These are phyloP conservation scores for Escovopsis sp. DNA, from an alignment of 2,329 filamentous ascomycete species.

Conservation along the genomic window DNA sequence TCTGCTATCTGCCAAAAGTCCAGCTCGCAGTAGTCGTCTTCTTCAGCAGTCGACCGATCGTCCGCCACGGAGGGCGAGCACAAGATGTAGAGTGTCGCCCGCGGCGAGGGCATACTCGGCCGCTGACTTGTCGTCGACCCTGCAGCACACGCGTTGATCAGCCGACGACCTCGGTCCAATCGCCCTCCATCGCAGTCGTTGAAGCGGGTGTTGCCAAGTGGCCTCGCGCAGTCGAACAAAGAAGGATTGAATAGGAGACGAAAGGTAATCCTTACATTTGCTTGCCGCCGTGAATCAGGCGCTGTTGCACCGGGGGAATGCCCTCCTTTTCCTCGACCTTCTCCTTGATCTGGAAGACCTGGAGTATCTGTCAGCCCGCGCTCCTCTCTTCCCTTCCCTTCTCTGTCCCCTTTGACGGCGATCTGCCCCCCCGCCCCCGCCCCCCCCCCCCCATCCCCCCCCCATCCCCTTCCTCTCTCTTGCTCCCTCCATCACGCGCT, in stretches of 20 bases:
- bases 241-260: neutral
- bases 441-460: too few species aligned
- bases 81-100: conserved; percentile 85
- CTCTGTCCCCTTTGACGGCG: neutral
- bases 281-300: conserved; percentile 91
- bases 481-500: too few species aligned
- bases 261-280: conserved; percentile 55
- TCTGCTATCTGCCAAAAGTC: too few species aligned
- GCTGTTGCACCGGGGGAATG: conserved; percentile 91
- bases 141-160: conserved; percentile 21
- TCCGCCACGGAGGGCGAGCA: conserved; percentile 83
- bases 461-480: too few species aligned
- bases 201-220: too few species aligned
- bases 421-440: too few species aligned
- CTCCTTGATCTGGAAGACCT: conserved; percentile 96
- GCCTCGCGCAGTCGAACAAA: too few species aligned
- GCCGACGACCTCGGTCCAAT: neutral
- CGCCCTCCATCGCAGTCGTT: neutral
- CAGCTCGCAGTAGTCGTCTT: too few species aligned
- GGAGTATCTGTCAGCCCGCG: conserved; percentile 1
- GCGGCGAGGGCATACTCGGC: conserved; percentile 80
- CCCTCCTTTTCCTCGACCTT: conserved; percentile 98
- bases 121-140: conserved; percentile 90
- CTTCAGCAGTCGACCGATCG: conserved; percentile 8
- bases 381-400: neutral